Percentiles rank a stretch among this genome's conserved stretches.
Conservation (phyloP, 2,329 filamentous ascomycete genomes). For the Reticulascus tulasneorum region DNA sequence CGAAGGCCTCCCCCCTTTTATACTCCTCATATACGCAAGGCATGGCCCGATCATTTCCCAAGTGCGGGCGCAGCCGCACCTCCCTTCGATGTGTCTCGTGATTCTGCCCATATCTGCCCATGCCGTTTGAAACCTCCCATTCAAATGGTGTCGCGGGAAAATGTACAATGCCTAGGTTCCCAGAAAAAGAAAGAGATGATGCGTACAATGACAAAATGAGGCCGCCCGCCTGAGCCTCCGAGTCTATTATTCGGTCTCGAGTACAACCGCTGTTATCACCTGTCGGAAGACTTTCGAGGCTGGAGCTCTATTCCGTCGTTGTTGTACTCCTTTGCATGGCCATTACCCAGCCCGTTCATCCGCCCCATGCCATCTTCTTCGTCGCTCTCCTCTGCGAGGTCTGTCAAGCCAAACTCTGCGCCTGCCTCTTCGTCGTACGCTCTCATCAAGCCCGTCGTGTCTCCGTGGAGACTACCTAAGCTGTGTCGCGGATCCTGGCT, state of each 20-base stretch:
- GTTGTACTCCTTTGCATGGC: conserved; percentile 33
- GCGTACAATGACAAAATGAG: conserved; percentile 6
- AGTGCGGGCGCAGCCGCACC: conserved; percentile 8
- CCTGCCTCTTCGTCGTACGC: conserved; percentile 83
- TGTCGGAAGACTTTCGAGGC: conserved; percentile 38
- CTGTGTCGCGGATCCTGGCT: conserved; percentile 65
- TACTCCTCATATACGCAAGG: too few species aligned
- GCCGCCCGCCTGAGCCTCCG: conserved; percentile 1
- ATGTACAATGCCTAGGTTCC: conserved; percentile 14
- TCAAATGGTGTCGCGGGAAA: conserved; percentile 13
- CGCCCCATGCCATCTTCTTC: conserved; percentile 44
- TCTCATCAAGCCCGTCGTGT: conserved; percentile 79
- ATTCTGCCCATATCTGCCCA: conserved; percentile 13
- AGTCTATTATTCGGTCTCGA: conserved; percentile 1
- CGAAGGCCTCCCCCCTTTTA: too few species aligned
- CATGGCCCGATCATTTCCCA: conserved; percentile 4
- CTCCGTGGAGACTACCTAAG: conserved; percentile 60
- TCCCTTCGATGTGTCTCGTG: conserved; percentile 11
- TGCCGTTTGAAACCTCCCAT: conserved; percentile 15
- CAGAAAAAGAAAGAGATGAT: conserved; percentile 11
- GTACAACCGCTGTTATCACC: too few species aligned
- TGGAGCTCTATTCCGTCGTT: conserved; percentile 48
- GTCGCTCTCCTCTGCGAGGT: conserved; percentile 74
- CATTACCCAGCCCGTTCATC: conserved; percentile 35
- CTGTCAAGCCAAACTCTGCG: conserved; percentile 69